Percentiles rank a stretch among this genome's conserved stretches.
These are phyloP conservation scores for Cladosporium colombiae DNA, from an alignment of 2,329 filamentous ascomycete species.

Conservation along the genomic window DNA sequence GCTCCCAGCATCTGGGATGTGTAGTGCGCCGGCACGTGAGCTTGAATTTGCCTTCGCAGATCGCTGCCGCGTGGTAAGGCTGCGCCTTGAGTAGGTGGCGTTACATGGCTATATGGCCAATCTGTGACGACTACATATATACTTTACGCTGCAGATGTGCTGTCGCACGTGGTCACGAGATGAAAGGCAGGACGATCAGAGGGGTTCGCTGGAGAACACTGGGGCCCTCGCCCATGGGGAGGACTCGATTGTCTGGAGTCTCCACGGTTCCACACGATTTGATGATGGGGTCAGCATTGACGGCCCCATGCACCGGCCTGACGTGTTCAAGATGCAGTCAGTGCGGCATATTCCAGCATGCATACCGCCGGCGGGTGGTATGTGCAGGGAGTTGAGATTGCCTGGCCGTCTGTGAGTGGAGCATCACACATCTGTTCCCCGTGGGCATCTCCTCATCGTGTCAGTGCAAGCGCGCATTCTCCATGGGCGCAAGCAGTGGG, in stretches of 20 bases:
- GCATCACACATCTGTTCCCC: constrained; percentile 5
- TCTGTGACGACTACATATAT: not conserved
- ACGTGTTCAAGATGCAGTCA: constrained; percentile 1
- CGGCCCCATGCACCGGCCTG: not conserved
- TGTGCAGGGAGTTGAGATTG: constrained; percentile 6
- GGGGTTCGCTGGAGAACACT: not conserved
- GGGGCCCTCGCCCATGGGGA: constrained; percentile 9
- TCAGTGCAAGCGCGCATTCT: not conserved
- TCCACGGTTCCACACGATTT: constrained; percentile 8
- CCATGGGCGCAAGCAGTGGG: constrained; percentile 18
- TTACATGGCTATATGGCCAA: not conserved
- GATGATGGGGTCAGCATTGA: constrained; percentile 18
- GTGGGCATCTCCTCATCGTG: constrained; percentile 19
- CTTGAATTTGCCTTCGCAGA: constrained; percentile 5
- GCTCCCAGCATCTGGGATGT: not conserved
- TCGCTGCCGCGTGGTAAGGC: constrained; percentile 11
- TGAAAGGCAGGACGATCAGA: not conserved
- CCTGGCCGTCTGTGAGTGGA: constrained; percentile 3
- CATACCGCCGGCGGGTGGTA: not conserved
- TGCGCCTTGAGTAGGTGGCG: constrained; percentile 9
- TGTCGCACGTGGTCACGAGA: constrained; percentile 9
- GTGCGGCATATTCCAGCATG: constrained; percentile 1
- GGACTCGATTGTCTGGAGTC: constrained; percentile 7
- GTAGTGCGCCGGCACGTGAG: constrained; percentile 17
- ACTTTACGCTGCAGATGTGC: not conserved